Evolutionary conservation across 2,329 filamentous ascomycete species (phyloP).

Genomic region (Thielaviopsis punctulata): DNA sequence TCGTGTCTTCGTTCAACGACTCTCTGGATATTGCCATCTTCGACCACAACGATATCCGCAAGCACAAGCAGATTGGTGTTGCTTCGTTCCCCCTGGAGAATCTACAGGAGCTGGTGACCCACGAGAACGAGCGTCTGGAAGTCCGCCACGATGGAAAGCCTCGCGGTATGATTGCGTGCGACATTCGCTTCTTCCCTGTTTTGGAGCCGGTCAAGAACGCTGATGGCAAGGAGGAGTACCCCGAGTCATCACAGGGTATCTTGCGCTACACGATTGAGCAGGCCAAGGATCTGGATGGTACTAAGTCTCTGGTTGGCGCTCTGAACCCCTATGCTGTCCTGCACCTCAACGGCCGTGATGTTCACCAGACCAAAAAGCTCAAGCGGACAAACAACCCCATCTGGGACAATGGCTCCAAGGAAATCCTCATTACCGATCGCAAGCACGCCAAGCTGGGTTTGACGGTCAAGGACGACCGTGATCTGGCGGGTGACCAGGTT

Average conservation of each 20-base stretch:
- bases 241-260: slow-evolving; percentile 85
- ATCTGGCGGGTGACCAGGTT: slow-evolving; percentile 64
- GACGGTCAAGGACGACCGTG: slow-evolving; percentile 89
- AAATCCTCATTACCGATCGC: slow-evolving; percentile 85
- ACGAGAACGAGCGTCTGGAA: slow-evolving; percentile 74
- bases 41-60: slow-evolving; percentile 90
- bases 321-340: slow-evolving; percentile 84
- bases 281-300: slow-evolving; percentile 85
- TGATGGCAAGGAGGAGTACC: slow-evolving; percentile 62
- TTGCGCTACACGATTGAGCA: slow-evolving; percentile 85
- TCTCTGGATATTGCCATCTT: slow-evolving; percentile 68
- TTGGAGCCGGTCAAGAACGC: slow-evolving; percentile 33
- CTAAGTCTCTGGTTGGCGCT: slow-evolving; percentile 77
- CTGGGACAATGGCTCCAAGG: slow-evolving; percentile 83
- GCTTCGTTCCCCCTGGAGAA: slow-evolving; percentile 75
- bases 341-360: slow-evolving; percentile 78
- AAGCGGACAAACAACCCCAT: slow-evolving; percentile 97
- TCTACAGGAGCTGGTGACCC: slow-evolving; percentile 56
- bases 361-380: slow-evolving; percentile 77
- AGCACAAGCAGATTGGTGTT: slow-evolving; percentile 79
- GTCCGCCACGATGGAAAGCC: slow-evolving; percentile 70
- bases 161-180: slow-evolving; percentile 61
- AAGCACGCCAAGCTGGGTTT: slow-evolving; percentile 81
- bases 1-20: slow-evolving; percentile 81
- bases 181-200: slow-evolving; percentile 91